Evolutionary conservation across 2,329 filamentous ascomycete species (phyloP).

Genomic region (Scolecobasidium constrictum): DNA sequence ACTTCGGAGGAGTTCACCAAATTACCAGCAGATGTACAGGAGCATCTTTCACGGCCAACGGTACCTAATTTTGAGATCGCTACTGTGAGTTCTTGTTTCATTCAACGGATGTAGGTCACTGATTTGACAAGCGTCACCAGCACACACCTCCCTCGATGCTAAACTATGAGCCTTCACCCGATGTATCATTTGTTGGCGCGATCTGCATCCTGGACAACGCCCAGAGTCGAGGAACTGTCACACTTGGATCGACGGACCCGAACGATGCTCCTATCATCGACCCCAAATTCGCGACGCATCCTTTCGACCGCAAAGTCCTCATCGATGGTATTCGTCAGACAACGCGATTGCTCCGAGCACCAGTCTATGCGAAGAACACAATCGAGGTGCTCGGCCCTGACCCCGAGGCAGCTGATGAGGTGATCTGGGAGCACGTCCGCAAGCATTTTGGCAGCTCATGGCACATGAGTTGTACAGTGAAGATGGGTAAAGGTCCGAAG

Average conservation of each 20-base stretch:
- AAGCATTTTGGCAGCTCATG: slow-evolving; percentile 36
- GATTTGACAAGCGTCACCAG: slow-evolving; percentile 4
- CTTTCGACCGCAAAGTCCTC: slow-evolving; percentile 42
- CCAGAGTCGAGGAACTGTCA: slow-evolving; percentile 33
- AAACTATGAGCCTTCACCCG: not conserved
- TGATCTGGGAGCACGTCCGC: slow-evolving; percentile 38
- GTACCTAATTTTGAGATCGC: slow-evolving; percentile 49
- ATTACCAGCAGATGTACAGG: slow-evolving; percentile 33
- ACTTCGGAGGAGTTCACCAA: slow-evolving; percentile 35
- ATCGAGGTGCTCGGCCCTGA: slow-evolving; percentile 27
- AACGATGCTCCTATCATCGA: slow-evolving; percentile 40
- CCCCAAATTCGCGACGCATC: slow-evolving; percentile 40
- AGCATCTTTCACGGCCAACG: slow-evolving; percentile 35
- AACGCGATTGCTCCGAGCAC: slow-evolving; percentile 29
- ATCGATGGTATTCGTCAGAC: slow-evolving; percentile 38
- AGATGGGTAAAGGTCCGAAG: slow-evolving; percentile 39
- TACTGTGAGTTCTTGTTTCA: not conserved
- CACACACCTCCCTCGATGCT: not conserved
- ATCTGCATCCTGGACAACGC: slow-evolving; percentile 2
- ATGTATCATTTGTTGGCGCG: not conserved
- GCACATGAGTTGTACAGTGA: slow-evolving; percentile 47
- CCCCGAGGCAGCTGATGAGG: slow-evolving; percentile 41
- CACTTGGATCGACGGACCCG: slow-evolving; percentile 42
- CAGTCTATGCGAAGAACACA: slow-evolving; percentile 34
- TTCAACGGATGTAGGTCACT: not conserved